Evolutionary conservation across 768 basidiomycete species (phyloP).

Genomic region (Roridomyces roridus): DNA sequence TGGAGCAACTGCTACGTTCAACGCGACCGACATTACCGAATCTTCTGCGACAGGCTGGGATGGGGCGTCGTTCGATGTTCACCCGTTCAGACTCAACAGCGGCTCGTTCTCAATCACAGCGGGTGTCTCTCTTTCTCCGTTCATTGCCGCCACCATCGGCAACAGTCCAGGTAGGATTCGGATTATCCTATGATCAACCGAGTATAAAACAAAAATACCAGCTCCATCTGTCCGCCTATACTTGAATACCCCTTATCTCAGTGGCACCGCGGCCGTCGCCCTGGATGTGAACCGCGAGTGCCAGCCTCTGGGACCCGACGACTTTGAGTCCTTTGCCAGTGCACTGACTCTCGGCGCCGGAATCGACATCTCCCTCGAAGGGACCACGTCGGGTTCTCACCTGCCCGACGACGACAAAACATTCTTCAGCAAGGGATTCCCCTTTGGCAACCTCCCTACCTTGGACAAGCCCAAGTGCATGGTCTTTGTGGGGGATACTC

Average conservation of each 20-base stretch:
- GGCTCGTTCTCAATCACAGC: conserved; percentile 3
- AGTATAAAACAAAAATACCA: not conserved
- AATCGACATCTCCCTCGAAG: conserved; percentile 14
- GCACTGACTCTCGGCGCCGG: conserved; percentile 13
- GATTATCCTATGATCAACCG: not conserved
- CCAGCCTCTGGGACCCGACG: not conserved
- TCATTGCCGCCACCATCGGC: conserved; percentile 1
- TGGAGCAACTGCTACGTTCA: conserved; percentile 8
- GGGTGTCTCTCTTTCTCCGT: conserved; percentile 10
- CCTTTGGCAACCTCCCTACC: conserved; percentile 6
- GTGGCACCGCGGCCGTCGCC: not conserved
- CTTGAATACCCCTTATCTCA: conserved; percentile 6
- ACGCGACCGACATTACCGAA: not conserved
- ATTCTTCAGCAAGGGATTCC: not conserved
- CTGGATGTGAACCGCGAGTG: conserved; percentile 3
- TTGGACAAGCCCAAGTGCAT: conserved; percentile 7
- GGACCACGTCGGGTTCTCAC: not conserved
- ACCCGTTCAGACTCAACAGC: conserved; percentile 18
- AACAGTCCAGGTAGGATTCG: not conserved
- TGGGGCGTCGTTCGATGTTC: conserved; percentile 7
- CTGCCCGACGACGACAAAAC: not conserved
- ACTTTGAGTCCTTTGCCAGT: conserved; percentile 5
- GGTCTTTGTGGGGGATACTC: conserved; percentile 11
- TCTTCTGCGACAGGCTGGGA: conserved; percentile 18
- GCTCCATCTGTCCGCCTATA: conserved; percentile 2